These are phyloP conservation scores for Phytophthora foliorum DNA, from an alignment of 352 stramenopile genomes.

Conservation along the genomic window DNA sequence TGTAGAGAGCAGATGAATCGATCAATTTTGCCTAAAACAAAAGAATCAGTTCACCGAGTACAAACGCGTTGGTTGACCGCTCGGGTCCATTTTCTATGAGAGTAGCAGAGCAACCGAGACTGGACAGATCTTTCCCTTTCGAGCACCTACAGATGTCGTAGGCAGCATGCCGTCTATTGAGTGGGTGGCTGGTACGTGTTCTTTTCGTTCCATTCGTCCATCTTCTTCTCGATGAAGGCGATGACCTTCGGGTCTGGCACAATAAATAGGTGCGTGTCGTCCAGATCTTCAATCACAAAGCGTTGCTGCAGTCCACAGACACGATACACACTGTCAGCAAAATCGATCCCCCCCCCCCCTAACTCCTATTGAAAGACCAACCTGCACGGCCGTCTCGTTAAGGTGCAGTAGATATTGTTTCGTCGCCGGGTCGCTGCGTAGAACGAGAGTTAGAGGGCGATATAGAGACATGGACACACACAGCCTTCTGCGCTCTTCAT, in stretches of 20 bases:
- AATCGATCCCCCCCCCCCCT: not conserved
- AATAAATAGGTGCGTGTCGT: slow-evolving; percentile 90
- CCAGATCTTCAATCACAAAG: slow-evolving; percentile 91
- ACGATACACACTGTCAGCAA: not conserved
- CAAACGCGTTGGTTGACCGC: not conserved
- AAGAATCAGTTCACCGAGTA: not conserved
- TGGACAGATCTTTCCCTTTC: not conserved
- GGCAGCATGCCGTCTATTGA: slow-evolving; percentile 20
- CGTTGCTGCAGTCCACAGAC: slow-evolving; percentile 54
- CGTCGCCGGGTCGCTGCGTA: slow-evolving; percentile 75
- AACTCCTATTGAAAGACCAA: slow-evolving; percentile 26
- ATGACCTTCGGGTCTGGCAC: slow-evolving; percentile 85
- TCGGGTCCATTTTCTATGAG: slow-evolving; percentile 6
- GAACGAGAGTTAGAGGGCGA: slow-evolving; percentile 1
- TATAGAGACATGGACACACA: not conserved
- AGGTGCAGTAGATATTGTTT: slow-evolving; percentile 90
- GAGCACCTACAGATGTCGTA: not conserved
- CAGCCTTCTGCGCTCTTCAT: not conserved
- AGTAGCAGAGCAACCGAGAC: not conserved
- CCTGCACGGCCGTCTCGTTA: slow-evolving; percentile 87
- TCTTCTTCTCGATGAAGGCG: slow-evolving; percentile 90
- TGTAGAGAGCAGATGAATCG: slow-evolving; percentile 7
- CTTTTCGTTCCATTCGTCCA: slow-evolving; percentile 92
- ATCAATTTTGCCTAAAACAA: slow-evolving; percentile 25
- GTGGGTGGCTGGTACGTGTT: slow-evolving; percentile 90